These are phyloP conservation scores for Lodderomyces elongisporus DNA, from an alignment of 1,139 yeast species.

Conservation along the genomic window DNA sequence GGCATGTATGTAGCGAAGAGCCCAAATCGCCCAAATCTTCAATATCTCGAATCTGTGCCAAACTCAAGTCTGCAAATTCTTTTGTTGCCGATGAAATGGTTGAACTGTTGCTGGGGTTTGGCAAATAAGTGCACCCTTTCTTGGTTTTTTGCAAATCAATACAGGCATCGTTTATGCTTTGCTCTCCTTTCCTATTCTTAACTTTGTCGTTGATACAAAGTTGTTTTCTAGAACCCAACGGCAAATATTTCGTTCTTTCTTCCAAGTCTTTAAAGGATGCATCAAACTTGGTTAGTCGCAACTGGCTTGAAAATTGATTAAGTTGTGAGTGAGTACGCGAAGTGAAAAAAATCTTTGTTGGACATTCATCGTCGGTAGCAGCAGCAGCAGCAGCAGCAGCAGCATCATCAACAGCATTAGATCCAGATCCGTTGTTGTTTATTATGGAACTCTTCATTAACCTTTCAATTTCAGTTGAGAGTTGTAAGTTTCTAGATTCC, in stretches of 20 bases:
- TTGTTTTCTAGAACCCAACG: conserved; percentile 82
- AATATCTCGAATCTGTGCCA: conserved; percentile 69
- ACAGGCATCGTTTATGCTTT: conserved; percentile 79
- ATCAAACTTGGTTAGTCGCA: conserved; percentile 58
- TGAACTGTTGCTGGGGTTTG: conserved; percentile 25
- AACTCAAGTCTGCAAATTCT: conserved; percentile 55
- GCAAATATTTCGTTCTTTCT: conserved; percentile 51
- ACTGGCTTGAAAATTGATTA: conserved; percentile 73
- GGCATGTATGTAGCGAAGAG: conserved; percentile 54
- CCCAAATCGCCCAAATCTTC: conserved; percentile 75
- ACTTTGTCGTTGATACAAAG: conserved; percentile 72
- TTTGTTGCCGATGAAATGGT: conserved; percentile 17
- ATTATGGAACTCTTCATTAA: conserved; percentile 36
- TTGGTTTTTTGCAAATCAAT: conserved; percentile 56
- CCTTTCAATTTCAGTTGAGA: conserved; percentile 41
- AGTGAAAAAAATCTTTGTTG: conserved; percentile 54
- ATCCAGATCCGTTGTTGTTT: too few relatives aligned
- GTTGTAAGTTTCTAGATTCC: conserved; percentile 18
- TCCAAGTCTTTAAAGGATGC: conserved; percentile 46
- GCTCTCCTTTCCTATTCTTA: conserved; percentile 33
- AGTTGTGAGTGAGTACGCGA: conserved; percentile 93
- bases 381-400: too few relatives aligned
- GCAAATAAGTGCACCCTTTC: conserved; percentile 49
- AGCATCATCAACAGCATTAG: too few relatives aligned
- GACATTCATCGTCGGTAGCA: conserved; percentile 21